Conservation (phyloP, 345 rosid genomes). For the Eutrema heterophyllum region DNA sequence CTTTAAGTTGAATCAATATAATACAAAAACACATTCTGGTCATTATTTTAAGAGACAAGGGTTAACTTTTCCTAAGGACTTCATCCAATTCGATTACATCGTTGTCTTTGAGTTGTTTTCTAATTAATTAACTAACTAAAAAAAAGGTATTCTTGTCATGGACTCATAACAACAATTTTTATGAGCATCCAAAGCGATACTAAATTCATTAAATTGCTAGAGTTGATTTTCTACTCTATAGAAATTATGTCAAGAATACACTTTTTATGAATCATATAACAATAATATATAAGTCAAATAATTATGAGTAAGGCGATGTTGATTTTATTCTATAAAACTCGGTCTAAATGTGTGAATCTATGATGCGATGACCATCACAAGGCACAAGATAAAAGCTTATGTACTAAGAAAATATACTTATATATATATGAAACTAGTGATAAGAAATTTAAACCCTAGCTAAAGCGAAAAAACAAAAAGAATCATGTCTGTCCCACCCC, state of each 20-base stretch:
- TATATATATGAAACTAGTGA: background rate
- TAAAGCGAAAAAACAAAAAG: conserved; percentile 63
- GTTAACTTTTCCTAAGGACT: background rate
- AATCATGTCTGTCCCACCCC: conserved; percentile 33
- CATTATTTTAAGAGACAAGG: conserved; percentile 7
- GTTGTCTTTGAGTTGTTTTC: background rate
- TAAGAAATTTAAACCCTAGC: conserved; percentile 23
- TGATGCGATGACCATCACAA: background rate
- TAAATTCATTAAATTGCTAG: background rate
- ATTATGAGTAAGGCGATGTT: background rate
- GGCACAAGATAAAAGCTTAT: conserved; percentile 1
- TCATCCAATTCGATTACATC: background rate
- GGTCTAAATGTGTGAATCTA: background rate
- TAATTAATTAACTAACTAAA: background rate
- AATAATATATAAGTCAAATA: background rate
- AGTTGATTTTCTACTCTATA: background rate
- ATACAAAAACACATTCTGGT: background rate
- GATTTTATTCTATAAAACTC: background rate
- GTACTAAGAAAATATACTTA: conserved; percentile 2
- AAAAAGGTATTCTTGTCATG: background rate
- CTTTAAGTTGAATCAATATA: background rate
- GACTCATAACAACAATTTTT: background rate
- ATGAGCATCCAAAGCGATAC: conserved; percentile 3
- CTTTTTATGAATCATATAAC: background rate
- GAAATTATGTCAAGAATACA: background rate